Percentiles rank a stretch among this genome's conserved stretches.
Conservation (phyloP, 805 yeast genomes). For the Barnettozyma wickerhamii region DNA sequence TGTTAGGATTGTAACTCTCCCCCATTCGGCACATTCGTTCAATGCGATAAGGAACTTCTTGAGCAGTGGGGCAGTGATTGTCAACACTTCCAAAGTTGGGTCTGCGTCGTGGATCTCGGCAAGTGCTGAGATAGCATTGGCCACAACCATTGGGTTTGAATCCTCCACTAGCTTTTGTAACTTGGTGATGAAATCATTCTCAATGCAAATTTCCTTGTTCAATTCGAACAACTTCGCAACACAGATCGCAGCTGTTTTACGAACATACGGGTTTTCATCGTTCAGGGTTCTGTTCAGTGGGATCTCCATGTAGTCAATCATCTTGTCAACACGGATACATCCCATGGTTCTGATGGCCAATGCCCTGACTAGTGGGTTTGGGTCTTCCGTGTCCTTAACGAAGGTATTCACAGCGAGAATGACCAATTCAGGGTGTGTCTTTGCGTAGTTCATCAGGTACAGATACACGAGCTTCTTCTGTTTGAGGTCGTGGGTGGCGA, state of each 20-base stretch:
- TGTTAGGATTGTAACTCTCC: constrained; percentile 82
- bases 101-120: constrained; percentile 76
- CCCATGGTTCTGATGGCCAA: constrained; percentile 99
- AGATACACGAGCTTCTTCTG: constrained; percentile 94
- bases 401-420: constrained; percentile 96
- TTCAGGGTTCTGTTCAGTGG: constrained; percentile 80
- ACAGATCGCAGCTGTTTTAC: constrained; percentile 96
- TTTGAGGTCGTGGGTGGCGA: constrained; percentile 94
- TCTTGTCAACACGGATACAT: constrained; percentile 90
- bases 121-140: constrained; percentile 84
- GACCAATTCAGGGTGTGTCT: constrained; percentile 91
- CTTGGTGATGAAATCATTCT: constrained; percentile 76
- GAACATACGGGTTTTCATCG: constrained; percentile 95
- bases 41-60: constrained; percentile 73
- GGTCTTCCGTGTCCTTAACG: constrained; percentile 91
- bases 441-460: constrained; percentile 96
- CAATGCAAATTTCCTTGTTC: constrained; percentile 74
- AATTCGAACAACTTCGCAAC: constrained; percentile 93
- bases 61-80: constrained; percentile 37
- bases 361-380: constrained; percentile 93
- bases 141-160: constrained; percentile 95
- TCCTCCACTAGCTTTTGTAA: constrained; percentile 71
- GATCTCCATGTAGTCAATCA: constrained; percentile 90
- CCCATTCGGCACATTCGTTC: constrained; percentile 99
- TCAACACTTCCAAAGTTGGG: constrained; percentile 44